Conservation (phyloP, 1,284 basidiomycete species). For the Ustilago tritici region DNA sequence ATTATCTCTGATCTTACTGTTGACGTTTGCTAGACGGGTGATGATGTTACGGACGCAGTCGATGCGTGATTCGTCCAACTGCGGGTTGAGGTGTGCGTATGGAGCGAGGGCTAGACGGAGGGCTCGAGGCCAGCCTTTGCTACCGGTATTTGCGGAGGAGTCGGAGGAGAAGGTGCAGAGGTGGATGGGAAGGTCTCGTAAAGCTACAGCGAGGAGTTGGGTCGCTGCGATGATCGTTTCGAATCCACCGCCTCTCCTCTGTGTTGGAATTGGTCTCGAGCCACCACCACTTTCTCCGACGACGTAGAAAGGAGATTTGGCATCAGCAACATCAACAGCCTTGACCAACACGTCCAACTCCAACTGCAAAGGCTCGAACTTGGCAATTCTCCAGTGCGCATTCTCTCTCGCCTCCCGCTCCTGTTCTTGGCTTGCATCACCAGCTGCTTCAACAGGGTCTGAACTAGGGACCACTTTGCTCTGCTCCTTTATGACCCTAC, state of each 20-base stretch:
- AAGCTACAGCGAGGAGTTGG: slow-evolving; percentile 9
- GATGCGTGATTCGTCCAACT: slow-evolving; percentile 10
- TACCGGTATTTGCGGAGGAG: neutral
- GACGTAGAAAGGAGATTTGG: slow-evolving; percentile 30
- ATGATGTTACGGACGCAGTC: slow-evolving; percentile 7
- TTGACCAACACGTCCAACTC: slow-evolving; percentile 20
- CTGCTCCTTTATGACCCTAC: neutral
- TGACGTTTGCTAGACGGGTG: slow-evolving; percentile 8
- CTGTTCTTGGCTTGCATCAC: neutral
- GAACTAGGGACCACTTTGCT: neutral
- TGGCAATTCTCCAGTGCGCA: slow-evolving; percentile 6
- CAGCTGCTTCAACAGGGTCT: slow-evolving; percentile 5
- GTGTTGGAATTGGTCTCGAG: neutral
- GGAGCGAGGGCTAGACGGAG: slow-evolving; percentile 19
- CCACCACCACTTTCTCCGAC: neutral
- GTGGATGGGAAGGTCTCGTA: slow-evolving; percentile 30
- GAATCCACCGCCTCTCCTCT: slow-evolving; percentile 4
- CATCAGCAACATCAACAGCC: slow-evolving; percentile 22
- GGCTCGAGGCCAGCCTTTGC: slow-evolving; percentile 3
- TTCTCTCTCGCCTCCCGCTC: neutral
- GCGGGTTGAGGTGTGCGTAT: slow-evolving; percentile 1
- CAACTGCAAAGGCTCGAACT: slow-evolving; percentile 16
- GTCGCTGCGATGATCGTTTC: slow-evolving; percentile 20
- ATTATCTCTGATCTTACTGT: slow-evolving; percentile 29
- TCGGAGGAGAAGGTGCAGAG: slow-evolving; percentile 16